Evolutionary conservation across 2,329 filamentous ascomycete species (phyloP), one percentile per base, ranked within the genome.

Genomic region (Geosmithia flava): DNA sequence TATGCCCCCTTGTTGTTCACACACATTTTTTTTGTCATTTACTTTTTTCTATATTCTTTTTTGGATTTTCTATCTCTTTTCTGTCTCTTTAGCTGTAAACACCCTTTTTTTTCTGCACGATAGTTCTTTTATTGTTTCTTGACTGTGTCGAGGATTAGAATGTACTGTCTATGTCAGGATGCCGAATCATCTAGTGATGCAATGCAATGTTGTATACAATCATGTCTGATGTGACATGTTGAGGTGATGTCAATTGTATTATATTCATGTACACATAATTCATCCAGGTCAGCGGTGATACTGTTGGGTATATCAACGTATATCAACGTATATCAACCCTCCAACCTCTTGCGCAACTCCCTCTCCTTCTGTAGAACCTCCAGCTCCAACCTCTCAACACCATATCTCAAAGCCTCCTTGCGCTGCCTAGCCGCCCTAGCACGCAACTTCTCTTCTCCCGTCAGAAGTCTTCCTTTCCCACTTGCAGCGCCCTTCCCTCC

Each of bases 341-440:
- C 72, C 43, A 79, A 53, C 52, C 71, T 62, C 62, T 74, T 70
- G 54, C 74, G 62, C 57, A 81, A 55, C 63, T 81, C 77, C 52
- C 76, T 67, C 66, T 81, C 77, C 63, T 78, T 80, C 58, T 95
- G 89, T 56, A 81, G 74, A n/a, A 87, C 85, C 68, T 95, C 87
- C 57, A 95, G 61, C 69, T 93, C 87, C 54, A 96, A 65, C 51
- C 89, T 76, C 61, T 93, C 87, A 17, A 95, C 87, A 27, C 87
- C 84, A 68, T 94, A 95, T 61, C 86, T 82, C 56, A 95, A 67
- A 46, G 87, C 79, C 64, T 95, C 88, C 65, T 87, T 91, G 66
- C 88, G 84, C 70, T 89, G 86, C 50, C 79, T 72, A 49, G 93
- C 65, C 53, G 85, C 82, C 56, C 72, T 68, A 2, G 72, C 75